Base-by-base conservation (phyloP, 2,329 filamentous ascomycete genomes). In the Chaetomium sp. region DNA sequence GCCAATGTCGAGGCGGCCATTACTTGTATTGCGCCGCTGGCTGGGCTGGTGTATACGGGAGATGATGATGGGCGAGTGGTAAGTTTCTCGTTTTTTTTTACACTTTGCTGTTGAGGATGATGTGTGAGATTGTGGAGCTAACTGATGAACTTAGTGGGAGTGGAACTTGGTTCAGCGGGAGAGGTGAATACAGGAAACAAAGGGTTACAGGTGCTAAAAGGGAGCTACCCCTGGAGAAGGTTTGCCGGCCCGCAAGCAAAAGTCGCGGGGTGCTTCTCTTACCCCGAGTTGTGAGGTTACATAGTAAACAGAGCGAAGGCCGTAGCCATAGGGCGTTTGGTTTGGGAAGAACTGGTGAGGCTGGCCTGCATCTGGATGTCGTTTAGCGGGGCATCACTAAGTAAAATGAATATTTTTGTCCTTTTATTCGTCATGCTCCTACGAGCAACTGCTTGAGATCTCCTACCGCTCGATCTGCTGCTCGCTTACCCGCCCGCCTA, bases 1-100 rank as follows among this genome's bases (percentile, higher is more conserved):
- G 73, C 69, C 5, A 83, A 82, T 60, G 75, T 76, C 0, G 79
- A 81, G 46, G 85, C 87, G 2, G 85, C 86, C 0, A 91, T 97
- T 58, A 95, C 88, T 40, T 95, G 88, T 67, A 88, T 99, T 52
- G 78, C 88, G 55, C 88, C 92, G 2, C 88, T 91, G 79, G 84
- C 89, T 52, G 85, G 87, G 60, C 80, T 86, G 59, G 85, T 97
- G 8, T 97, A 96, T 71, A 96, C 91, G 0, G 94, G 92, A 3
- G 94, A 97, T 73, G 94, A 97, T 61, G 87, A 91, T 61, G 94
- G 94, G 35, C 80, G 86, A 76, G 92, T 99, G 71, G 89, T 94
- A 68, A 81, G 85, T 82, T 57, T n/a, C 41, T 27, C 19, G 19
- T 27, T 27, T 34, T 34, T 59, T 14, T 6, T 37, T 9, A 45